These are phyloP conservation scores for Rhododendron mucronatum DNA, from an alignment of 148 eudicot species.

Conservation along the genomic window DNA sequence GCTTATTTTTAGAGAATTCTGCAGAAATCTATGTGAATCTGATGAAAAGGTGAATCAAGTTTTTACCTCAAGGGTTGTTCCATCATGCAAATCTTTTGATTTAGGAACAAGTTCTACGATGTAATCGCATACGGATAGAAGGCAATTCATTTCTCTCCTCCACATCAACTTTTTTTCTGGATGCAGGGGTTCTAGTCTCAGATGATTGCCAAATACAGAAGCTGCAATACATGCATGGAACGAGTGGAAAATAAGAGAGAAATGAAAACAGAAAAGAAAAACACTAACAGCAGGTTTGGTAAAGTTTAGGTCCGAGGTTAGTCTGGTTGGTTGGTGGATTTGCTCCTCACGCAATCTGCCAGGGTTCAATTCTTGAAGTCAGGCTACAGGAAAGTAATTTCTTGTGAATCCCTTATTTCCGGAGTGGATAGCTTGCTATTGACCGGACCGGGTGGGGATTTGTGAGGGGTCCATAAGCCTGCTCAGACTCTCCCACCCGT, in stretches of 20 bases:
- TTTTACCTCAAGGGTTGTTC: conserved; percentile 52
- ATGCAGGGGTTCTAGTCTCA: conserved; percentile 80
- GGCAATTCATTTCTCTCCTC: conserved; percentile 95
- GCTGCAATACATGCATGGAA: conserved; percentile 38
- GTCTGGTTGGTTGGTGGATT: too few relatives aligned
- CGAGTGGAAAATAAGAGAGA: not conserved
- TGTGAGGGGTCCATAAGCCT: not conserved
- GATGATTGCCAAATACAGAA: conserved; percentile 78
- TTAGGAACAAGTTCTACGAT: conserved; percentile 60
- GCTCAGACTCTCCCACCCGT: not conserved
- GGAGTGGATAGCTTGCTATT: too few relatives aligned
- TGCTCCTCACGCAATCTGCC: too few relatives aligned
- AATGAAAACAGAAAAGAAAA: not conserved
- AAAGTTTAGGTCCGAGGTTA: not conserved
- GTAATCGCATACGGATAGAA: conserved; percentile 84
- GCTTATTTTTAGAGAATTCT: not conserved
- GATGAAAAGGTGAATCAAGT: not conserved
- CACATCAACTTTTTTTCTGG: conserved; percentile 82
- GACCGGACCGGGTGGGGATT: too few relatives aligned
- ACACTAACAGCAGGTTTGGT: not conserved
- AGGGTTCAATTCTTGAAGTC: too few relatives aligned
- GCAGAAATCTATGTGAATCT: not conserved
- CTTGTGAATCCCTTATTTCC: too few relatives aligned
- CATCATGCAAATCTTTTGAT: conserved; percentile 40
- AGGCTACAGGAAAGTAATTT: too few relatives aligned